A percentile compares a stretch with the other conserved stretches of the same genome.
Conservation (phyloP, 371 early-diverging fungal species). For the Lichtheimia ramosa region DNA sequence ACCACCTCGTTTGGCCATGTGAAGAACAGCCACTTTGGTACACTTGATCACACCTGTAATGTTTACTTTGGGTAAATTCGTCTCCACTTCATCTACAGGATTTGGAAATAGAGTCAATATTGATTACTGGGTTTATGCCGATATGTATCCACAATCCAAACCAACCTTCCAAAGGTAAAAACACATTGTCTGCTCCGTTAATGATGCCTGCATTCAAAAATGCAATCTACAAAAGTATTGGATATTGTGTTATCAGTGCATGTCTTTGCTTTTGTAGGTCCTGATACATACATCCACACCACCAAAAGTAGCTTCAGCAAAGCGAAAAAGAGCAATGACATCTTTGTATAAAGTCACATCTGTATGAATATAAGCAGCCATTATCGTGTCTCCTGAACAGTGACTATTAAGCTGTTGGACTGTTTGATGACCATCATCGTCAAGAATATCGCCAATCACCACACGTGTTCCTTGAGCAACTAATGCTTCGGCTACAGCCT, state of each 20-base stretch:
- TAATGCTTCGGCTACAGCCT: conserved; percentile 47
- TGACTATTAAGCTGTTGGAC: conserved; percentile 41
- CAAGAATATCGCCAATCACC: conserved; percentile 63
- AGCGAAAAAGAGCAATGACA: conserved; percentile 44
- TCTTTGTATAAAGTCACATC: conserved; percentile 61
- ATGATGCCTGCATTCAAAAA: conserved; percentile 10
- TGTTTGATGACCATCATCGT: conserved; percentile 37
- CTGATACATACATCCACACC: conserved; percentile 13
- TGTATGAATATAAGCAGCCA: conserved; percentile 52
- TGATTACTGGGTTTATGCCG: no score
- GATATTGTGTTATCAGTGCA: no score
- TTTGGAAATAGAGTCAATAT: no score
- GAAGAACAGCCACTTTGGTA: conserved; percentile 37
- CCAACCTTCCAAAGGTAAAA: conserved; percentile 14
- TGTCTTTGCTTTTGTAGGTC: not conserved
- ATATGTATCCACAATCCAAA: no score
- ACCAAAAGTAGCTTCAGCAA: conserved; percentile 55
- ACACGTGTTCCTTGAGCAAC: conserved; percentile 53
- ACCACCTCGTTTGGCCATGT: conserved; percentile 40
- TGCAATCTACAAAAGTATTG: no score
- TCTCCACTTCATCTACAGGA: conserved; percentile 7
- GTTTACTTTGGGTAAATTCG: conserved; percentile 1
- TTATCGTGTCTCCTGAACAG: conserved; percentile 15
- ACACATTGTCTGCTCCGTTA: not conserved
- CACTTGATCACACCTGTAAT: conserved; percentile 5